phyloP scores from a whole-genome alignment of 441 rosid species.

The Rhodomyrtus psidioides region DNA sequence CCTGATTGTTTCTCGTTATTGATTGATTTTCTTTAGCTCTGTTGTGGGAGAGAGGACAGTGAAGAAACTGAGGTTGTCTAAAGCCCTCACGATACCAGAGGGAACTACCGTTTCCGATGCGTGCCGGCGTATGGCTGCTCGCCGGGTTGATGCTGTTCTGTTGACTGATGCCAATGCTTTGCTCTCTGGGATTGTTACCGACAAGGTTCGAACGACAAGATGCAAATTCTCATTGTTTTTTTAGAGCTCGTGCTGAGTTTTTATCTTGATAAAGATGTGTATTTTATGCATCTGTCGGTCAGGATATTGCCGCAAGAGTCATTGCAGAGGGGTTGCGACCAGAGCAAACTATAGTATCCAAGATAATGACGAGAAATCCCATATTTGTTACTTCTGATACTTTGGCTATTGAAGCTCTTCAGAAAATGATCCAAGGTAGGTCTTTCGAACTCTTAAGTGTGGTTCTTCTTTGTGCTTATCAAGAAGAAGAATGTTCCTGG shows the following conservation, averaged over 20 bases:
- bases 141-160: conserved; percentile 79
- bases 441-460: background rate
- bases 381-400: conserved; percentile 75
- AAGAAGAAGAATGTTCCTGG: background rate
- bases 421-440: conserved; percentile 91
- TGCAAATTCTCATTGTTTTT: background rate
- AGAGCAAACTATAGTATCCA: conserved; percentile 78
- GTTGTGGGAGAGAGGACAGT: conserved; percentile 70
- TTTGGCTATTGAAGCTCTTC: conserved; percentile 89
- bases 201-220: conserved; percentile 34
- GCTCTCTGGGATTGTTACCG: conserved; percentile 88
- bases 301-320: conserved; percentile 75
- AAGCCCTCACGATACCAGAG: conserved; percentile 90
- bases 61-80: conserved; percentile 74
- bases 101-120: conserved; percentile 90
- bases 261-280: background rate
- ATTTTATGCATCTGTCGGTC: background rate
- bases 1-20: background rate
- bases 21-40: conserved; percentile 11
- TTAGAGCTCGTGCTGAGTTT: background rate
- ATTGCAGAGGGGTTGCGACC: conserved; percentile 92
- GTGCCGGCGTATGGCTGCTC: conserved; percentile 76
- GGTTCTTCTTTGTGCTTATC: background rate
- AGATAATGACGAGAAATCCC: conserved; percentile 91
- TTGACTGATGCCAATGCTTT: conserved; percentile 86